Conservation (phyloP, 2,329 filamentous ascomycete species). For the Colletotrichum tabaci region DNA sequence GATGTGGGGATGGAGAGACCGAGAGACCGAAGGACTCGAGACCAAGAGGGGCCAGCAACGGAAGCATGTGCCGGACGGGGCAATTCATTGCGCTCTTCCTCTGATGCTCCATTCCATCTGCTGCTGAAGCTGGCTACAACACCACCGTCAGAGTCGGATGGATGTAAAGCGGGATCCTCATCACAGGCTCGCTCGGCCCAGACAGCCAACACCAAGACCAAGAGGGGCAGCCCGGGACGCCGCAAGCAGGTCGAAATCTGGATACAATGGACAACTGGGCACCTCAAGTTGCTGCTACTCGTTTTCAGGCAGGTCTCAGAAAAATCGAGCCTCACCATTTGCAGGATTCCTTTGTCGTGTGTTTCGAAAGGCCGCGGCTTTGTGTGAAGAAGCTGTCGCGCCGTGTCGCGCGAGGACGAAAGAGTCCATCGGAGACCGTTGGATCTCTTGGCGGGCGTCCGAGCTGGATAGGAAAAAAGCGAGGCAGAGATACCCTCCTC, state of each 20-base stretch:
- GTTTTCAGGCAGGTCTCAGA: neutral
- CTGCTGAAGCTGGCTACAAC: neutral
- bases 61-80: slow-evolving; percentile 19
- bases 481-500: no score
- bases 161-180: neutral
- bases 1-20: neutral
- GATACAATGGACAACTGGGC: neutral
- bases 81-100: neutral
- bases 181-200: slow-evolving; percentile 19
- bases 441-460: slow-evolving; percentile 37
- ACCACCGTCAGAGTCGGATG: neutral
- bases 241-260: neutral
- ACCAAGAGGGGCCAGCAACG: neutral
- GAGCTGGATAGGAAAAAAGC: slow-evolving; percentile 29
- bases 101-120: neutral
- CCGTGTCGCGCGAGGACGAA: slow-evolving; percentile 10
- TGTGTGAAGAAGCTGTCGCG: neutral
- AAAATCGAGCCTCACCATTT: neutral
- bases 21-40: neutral
- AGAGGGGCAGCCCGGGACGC: slow-evolving; percentile 7
- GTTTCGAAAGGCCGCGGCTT: neutral
- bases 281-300: neutral
- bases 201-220: neutral
- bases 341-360: neutral
- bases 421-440: slow-evolving; percentile 22